Base-by-base conservation (phyloP, 2,329 filamentous ascomycete species). In the Lanzia echinophila region DNA sequence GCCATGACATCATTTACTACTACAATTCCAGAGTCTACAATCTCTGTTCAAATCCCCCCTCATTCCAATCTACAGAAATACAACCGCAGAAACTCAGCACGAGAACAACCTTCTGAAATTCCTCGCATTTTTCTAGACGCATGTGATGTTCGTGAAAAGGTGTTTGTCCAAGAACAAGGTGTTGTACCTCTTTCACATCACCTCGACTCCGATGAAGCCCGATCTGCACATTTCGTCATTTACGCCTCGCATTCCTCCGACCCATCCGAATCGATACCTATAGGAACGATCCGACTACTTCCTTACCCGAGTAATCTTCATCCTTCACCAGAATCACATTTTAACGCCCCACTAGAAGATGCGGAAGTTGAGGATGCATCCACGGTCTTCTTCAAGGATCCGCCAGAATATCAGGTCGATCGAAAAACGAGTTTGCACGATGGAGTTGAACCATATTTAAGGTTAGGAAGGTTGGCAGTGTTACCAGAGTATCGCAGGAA, bases 401-500 rank as follows among this genome's bases (percentile, higher is more conserved):
- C 56, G 5, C 61, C n/a, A 55, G 56, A 4, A 53, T 65, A 19
- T 31, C 60, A 59, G 42, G 49, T 48, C 36, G 63, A 62, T 54
- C 59, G 47, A 44, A 58, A 69, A 43, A 82, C 77, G 39, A 75
- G 70, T 47, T 72, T 76, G 60, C 78, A 81, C 66, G 77, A 87
- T 63, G 79, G 78, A 6, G 66, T 73, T 36, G 89, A 95, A 64
- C 83, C 87, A 0, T 95, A 92, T 69, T 75, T 95, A 58, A 95
- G 92, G 71, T 71, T 96, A 1, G 89, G 89, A 5, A 80, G 89
- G 1, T 74, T 96, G 28, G 87, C 89, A 0, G 84, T 94, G 0
- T 61, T 87, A 13, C 71, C 75, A 8, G 74, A 79, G 24, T 88
- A 82, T 66, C 80, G 90, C 31, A 81, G 84, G 1, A 75, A 78